A percentile compares a stretch with the other conserved stretches of the same genome.
Conservation (phyloP, 805 yeast species). For the Monosporozyma aerobia region DNA sequence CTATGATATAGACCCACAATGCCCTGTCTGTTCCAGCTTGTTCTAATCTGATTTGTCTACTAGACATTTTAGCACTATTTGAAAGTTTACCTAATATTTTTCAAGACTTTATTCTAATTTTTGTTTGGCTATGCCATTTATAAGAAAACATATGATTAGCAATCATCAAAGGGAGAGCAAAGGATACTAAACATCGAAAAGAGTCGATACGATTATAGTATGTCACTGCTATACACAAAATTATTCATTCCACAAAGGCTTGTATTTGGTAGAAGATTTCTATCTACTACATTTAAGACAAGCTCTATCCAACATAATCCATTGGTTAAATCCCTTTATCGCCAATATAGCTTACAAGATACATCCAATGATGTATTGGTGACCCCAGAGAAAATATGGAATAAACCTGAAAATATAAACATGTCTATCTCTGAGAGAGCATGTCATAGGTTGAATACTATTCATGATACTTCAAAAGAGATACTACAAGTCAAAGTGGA, state of each 20-base stretch:
- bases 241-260: background rate
- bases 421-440: constrained; percentile 24
- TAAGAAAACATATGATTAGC: background rate
- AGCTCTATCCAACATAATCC: background rate
- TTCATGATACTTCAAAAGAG: constrained; percentile 19
- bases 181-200: too few species aligned
- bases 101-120: background rate
- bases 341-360: background rate
- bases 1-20: constrained; percentile 49
- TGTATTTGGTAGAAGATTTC: background rate
- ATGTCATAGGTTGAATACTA: constrained; percentile 18
- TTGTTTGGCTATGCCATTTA: background rate
- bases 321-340: background rate
- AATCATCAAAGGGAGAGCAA: background rate
- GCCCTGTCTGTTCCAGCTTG: constrained; percentile 52
- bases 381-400: constrained; percentile 2
- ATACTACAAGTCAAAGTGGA: constrained; percentile 73
- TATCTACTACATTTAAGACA: background rate
- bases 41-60: background rate
- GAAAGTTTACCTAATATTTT: background rate
- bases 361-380: constrained; percentile 19
- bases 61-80: too few species aligned
- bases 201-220: background rate
- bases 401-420: constrained; percentile 9
- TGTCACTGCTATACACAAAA: background rate